Evolutionary conservation across 352 stramenopile genomes (phyloP), one percentile per base, ranked within the genome.

Genomic region (Phytophthora cryptogea): DNA sequence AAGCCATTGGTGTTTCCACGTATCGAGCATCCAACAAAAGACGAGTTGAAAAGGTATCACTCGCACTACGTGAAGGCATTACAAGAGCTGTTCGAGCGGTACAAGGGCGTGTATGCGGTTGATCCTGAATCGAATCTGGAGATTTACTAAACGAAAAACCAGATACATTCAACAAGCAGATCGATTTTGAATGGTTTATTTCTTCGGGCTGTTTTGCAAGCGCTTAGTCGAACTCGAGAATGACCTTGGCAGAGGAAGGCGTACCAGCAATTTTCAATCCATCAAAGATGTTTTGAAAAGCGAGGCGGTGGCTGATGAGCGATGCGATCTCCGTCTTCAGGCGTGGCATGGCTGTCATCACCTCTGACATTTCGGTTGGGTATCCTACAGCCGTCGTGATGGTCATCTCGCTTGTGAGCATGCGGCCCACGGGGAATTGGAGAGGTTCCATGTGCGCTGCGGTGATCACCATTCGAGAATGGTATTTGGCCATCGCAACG

Each of bases 1-100:
- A 86, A 86, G 43, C 78, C 89, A n/a, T 59, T 98, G 26, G 46
- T 81, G 37, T 36, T 98, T 32, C 95, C 92, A 7, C 88, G 77
- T 39, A 94, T 98, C 57, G 70, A 82, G 37, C 40, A 96, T 43
- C 95, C 95, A 3, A 96, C 80, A 0, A 72, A 78, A 27, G 83
- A 97, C 28, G 90, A 98, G 30, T 80, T 98, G 1, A 59, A 75
- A 43, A 89, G 86, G 67, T 97, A 95, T 78, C 95, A 98, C 66
- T 54, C 70, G 8, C 63, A 89, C 41, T 98, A 98, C 63, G 74
- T 98, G 7, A 46, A 66, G 10, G 66, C 82, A 4, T 73, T 98
- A 48, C 78, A 84, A 48, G 55, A 49, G 7, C 71, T 98, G 4
- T 98, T 96, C 55, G 81, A 97, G 33, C 77, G 81, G 37, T 74